These are phyloP conservation scores for Trichoderma gamsii DNA, from an alignment of 495 filamentous ascomycete species.

Conservation along the genomic window DNA sequence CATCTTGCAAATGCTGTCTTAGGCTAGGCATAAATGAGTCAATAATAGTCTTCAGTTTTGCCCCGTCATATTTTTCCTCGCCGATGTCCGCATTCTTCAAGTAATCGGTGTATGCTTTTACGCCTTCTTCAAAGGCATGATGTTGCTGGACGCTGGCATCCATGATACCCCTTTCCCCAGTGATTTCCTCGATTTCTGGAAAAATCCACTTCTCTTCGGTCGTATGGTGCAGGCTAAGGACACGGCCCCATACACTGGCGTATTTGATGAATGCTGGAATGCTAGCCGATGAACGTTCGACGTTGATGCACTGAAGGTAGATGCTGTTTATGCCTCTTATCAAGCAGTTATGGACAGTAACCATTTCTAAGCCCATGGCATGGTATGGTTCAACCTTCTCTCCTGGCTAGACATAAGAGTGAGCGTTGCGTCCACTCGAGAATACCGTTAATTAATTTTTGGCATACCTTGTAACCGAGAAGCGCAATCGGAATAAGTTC, in stretches of 20 bases:
- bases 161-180: conserved; percentile 23
- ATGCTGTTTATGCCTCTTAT: conserved; percentile 40
- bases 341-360: conserved; percentile 38
- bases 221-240: conserved; percentile 25
- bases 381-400: conserved; percentile 8
- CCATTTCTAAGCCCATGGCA: conserved; percentile 33
- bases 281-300: conserved; percentile 25
- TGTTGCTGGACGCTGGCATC: conserved; percentile 29
- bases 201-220: conserved; percentile 27
- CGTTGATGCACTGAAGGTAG: conserved; percentile 37
- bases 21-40: conserved; percentile 36
- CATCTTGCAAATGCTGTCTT: conserved; percentile 36
- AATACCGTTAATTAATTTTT: neutral
- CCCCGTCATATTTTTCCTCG: conserved; percentile 24
- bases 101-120: conserved; percentile 24
- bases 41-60: conserved; percentile 31
- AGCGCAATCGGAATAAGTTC: conserved; percentile 8
- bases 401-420: neutral
- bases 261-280: conserved; percentile 30
- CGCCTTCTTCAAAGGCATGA: conserved; percentile 30
- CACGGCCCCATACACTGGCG: conserved; percentile 23
- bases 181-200: conserved; percentile 23
- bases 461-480: conserved; percentile 8
- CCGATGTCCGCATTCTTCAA: conserved; percentile 18
- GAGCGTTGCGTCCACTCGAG: neutral